Evolutionary conservation across 148 eudicot species (phyloP).

Genomic region (Pouteria glomerata): DNA sequence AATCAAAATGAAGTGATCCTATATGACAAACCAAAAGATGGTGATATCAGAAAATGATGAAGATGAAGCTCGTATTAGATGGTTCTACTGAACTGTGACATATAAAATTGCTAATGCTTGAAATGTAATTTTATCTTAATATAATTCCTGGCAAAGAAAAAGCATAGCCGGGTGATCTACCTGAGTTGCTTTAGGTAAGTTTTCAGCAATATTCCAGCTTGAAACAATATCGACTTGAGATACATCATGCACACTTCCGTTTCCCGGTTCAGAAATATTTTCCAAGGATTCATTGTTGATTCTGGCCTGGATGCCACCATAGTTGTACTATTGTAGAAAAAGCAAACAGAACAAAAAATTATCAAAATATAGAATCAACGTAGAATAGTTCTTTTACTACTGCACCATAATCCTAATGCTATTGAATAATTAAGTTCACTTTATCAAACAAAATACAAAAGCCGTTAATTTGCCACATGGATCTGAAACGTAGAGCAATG

Average conservation of each 20-base stretch:
- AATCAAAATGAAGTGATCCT: constrained; percentile 78
- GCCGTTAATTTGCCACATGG: not conserved
- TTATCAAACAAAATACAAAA: not conserved
- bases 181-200: constrained; percentile 67
- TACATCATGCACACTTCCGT: constrained; percentile 31
- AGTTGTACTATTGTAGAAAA: constrained; percentile 62
- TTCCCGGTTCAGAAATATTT: constrained; percentile 27
- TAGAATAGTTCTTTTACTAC: not conserved
- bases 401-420: not conserved
- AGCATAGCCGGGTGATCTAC: constrained; percentile 28
- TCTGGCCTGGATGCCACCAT: constrained; percentile 92
- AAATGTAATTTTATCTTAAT: not conserved
- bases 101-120: too few relatives aligned
- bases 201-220: constrained; percentile 87
- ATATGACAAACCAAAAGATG: constrained; percentile 16
- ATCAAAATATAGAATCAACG: not conserved
- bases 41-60: too few relatives aligned
- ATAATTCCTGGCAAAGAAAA: not conserved
- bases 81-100: not conserved
- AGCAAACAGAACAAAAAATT: not conserved
- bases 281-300: constrained; percentile 34
- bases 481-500: not conserved
- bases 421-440: not conserved
- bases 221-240: constrained; percentile 71
- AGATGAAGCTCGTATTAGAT: not conserved